Evolutionary conservation across 768 basidiomycete genomes (phyloP), one percentile per base, ranked within the genome.

Genomic region (Amanita muscaria): DNA sequence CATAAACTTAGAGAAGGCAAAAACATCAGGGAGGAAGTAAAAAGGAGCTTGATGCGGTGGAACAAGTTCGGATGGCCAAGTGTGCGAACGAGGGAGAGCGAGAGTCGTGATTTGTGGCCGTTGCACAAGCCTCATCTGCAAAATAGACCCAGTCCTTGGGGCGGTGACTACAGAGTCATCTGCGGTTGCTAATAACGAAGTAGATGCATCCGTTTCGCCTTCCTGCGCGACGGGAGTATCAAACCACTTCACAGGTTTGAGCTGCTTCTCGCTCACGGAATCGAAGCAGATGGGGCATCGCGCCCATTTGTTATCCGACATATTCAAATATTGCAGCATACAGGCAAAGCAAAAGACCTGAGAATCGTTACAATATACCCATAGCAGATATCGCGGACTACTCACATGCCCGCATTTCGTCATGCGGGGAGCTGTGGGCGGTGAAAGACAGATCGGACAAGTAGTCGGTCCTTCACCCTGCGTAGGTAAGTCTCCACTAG

Each of bases 361-460:
- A 12, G 33, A 49, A 46, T 38, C 40, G 49, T 53, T 30, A 51
- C 16, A 36, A 50, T 30, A 47, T 33, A 5, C 42, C 39, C 46
- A 48, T 42, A 21, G 23, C 33, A 41, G 33, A 11, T 36, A 7
- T 16, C 5, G 10, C 39, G 30, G 34, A 48, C 16, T n/a, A 82
- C 88, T 66, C 54, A 94, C 92, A 76, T 99, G 96, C 38, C 93
- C 94, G 54, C 93, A 98, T 68, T 90, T 94, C 18, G 93, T 97
- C 83, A 92, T 91, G 40, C 93, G 73, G 12, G 91, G 87, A 22
- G 88, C 88, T 32, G 80, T 77, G 4, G 92, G 94, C 32, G 88
- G 78, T 32, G 89, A 88, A 32, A 99, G 73, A 64, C 96, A 99
- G 50, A 99, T 98, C 3, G 96, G 96, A 64, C 96, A 99, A 18